Conservation (phyloP, 2,329 filamentous ascomycete genomes). For the Penicillium nordicum region DNA sequence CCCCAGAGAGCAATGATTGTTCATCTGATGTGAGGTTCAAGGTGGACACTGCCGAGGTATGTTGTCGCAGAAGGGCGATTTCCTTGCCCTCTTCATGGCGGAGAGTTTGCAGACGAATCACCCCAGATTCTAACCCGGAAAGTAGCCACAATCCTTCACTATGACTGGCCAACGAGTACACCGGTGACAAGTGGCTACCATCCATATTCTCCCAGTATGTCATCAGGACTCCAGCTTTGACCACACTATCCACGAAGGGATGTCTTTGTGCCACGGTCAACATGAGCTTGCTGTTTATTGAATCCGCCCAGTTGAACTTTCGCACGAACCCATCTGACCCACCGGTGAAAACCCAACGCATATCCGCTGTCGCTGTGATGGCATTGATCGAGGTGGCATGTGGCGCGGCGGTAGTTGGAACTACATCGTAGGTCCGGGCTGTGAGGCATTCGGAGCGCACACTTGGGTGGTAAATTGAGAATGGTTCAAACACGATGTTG, state of each 20-base stretch:
- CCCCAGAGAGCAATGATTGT: slow-evolving; percentile 80
- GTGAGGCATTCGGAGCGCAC: slow-evolving; percentile 75
- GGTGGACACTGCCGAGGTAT: slow-evolving; percentile 89
- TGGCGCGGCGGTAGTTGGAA: slow-evolving; percentile 93
- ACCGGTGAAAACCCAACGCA: slow-evolving; percentile 91
- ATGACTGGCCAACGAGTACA: slow-evolving; percentile 91
- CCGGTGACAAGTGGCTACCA: slow-evolving; percentile 68
- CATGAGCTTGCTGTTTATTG: slow-evolving; percentile 89
- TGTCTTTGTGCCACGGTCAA: slow-evolving; percentile 93
- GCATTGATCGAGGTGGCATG: slow-evolving; percentile 95
- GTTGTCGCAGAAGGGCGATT: slow-evolving; percentile 74
- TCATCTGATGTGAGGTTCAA: slow-evolving; percentile 80
- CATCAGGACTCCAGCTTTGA: slow-evolving; percentile 89
- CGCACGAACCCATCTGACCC: slow-evolving; percentile 93
- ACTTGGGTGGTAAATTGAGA: slow-evolving; percentile 54
- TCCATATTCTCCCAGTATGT: slow-evolving; percentile 99
- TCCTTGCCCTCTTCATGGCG: slow-evolving; percentile 92
- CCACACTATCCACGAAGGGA: slow-evolving; percentile 95
- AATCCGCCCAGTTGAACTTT: slow-evolving; percentile 93
- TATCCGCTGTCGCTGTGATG: slow-evolving; percentile 84
- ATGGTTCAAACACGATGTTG: slow-evolving; percentile 30
- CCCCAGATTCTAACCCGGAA: slow-evolving; percentile 83
- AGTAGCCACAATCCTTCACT: slow-evolving; percentile 87
- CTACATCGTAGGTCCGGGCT: slow-evolving; percentile 84
- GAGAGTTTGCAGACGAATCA: slow-evolving; percentile 89